Conservation (phyloP, 345 rosid genomes). For the Gossypium stocksii region DNA sequence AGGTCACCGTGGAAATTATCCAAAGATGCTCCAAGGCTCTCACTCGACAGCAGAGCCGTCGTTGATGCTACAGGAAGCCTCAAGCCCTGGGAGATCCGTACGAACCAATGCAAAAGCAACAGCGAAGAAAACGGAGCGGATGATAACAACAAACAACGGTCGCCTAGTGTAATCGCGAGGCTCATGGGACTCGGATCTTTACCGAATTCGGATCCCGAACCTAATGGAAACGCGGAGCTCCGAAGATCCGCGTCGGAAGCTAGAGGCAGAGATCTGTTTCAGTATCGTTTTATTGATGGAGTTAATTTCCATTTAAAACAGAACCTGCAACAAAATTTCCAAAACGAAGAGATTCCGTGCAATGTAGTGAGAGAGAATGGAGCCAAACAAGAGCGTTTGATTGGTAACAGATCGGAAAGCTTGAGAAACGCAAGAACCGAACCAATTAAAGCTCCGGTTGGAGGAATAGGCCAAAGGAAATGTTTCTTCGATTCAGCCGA, state of each 20-base stretch:
- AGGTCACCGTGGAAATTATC: conserved; percentile 73
- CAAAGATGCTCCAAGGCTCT: conserved; percentile 88
- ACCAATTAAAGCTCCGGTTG: conserved; percentile 37
- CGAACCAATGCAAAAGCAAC: conserved; percentile 24
- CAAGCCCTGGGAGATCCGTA: conserved; percentile 72
- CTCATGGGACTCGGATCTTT: conserved; percentile 89
- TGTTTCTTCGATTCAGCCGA: conserved; percentile 67
- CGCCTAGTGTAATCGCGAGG: conserved; percentile 85
- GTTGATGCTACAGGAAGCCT: conserved; percentile 83
- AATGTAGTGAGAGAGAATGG: conserved; percentile 24
- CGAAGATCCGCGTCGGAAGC: conserved; percentile 97
- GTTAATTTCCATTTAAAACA: conserved; percentile 44
- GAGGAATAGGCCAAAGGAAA: conserved; percentile 42
- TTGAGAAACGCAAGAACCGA: conserved; percentile 40
- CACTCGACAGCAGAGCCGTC: conserved; percentile 88
- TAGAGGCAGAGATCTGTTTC: conserved; percentile 52
- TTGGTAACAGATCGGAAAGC: conserved; percentile 22
- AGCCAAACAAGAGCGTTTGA: conserved; percentile 19
- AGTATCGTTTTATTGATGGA: conserved; percentile 50
- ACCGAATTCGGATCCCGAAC: conserved; percentile 45
- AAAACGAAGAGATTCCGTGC: conserved; percentile 15
- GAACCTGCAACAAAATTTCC: conserved; percentile 25
- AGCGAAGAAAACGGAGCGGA: conserved; percentile 24
- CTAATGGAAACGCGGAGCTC: conserved; percentile 45
- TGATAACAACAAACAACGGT: conserved; percentile 46